Base-by-base conservation (phyloP, 164 flowering plant genomes). In the Chloranthus sessilifolius region DNA sequence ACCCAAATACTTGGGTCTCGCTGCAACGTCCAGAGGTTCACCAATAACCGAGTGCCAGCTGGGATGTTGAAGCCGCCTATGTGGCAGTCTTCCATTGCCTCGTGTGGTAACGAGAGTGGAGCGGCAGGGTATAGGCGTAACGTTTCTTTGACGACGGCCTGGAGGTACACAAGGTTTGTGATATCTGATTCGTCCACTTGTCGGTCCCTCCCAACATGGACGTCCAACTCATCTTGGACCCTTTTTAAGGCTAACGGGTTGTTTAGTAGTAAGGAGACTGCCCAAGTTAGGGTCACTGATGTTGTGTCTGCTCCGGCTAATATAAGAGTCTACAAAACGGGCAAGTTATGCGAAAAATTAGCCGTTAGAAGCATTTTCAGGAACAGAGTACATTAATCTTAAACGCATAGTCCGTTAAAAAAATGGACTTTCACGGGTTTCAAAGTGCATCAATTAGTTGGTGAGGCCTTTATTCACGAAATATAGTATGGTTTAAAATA, bases 81-180 rank as follows among this genome's bases (percentile, higher is more conserved):
- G 1, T 16, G 53, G 47, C 74, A 71, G 29, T 65, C 72, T 12
- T 71, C 71, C 3, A 8, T 51, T 17, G 63, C 53, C 25, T 56
- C 58, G 2, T 35, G 74, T 7, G 64, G 69, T 1, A 27, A 30
- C 2, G 30, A 10, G 0, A 68, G 51, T 16, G 76, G 55, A 0
- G 23, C 62, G 0, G 68, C 60, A 2, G 76, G 72, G 40, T 69
- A 60, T 24, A 73, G 31, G 1, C 74, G 59, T n/a, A 69, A 24
- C 0, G 70, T 49, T 42, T 72, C 77, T 28, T 75, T 75, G 19
- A 73, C 2, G 7, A 76, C 51, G 7, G 78, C 81, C 52, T 76
- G 67, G 26, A 73, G 73, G 25, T 70, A 76, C 1, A 34, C 51
- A 3, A 76, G 25, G 15, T 68, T 70, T 3, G 41, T 52, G 2